Evolutionary conservation across 139 green algal genomes (phyloP).

Genomic region (Gonium pectorale): DNA sequence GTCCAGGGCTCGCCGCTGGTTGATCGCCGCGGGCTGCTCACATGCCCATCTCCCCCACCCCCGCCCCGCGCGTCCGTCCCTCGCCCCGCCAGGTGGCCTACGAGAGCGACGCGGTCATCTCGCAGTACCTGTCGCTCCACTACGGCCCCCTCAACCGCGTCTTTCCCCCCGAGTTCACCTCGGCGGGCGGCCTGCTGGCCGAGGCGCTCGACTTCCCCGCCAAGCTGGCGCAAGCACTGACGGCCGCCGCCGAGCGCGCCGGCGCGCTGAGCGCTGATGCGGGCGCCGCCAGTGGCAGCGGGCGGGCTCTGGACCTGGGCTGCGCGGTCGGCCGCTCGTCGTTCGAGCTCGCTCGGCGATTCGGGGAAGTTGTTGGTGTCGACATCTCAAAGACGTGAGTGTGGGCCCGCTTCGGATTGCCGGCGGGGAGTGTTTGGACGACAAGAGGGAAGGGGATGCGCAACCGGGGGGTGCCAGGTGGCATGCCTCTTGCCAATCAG

Average conservation of each 20-base stretch:
- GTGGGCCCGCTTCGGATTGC: no score
- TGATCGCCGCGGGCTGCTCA: no score
- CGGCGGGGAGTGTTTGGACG: no score
- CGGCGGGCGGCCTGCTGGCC: conserved; percentile 39
- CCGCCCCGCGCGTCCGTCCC: background rate
- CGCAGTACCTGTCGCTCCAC: conserved; percentile 68
- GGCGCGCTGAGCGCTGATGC: conserved; percentile 19
- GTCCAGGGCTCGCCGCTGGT: no score
- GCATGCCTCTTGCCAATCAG: no score
- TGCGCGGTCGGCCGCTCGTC: conserved; percentile 76
- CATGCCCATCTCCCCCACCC: background rate
- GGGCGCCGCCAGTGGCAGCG: background rate
- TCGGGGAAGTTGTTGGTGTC: conserved; percentile 74
- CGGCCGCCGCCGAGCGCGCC: conserved; percentile 30
- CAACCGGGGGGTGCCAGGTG: no score
- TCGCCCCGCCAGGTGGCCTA: conserved; percentile 52
- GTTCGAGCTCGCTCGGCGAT: conserved; percentile 76
- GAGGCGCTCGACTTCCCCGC: conserved; percentile 53
- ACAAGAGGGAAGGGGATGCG: no score
- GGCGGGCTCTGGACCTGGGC: conserved; percentile 80
- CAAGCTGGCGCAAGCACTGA: conserved; percentile 55
- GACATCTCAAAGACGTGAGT: conserved; percentile 66
- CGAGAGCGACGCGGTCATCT: conserved; percentile 65
- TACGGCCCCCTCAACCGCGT: conserved; percentile 59
- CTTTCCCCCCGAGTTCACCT: conserved; percentile 31